Evolutionary conservation across 306 rosid species (phyloP), one percentile per base, ranked within the genome.

Genomic region (Prunus armeniaca): DNA sequence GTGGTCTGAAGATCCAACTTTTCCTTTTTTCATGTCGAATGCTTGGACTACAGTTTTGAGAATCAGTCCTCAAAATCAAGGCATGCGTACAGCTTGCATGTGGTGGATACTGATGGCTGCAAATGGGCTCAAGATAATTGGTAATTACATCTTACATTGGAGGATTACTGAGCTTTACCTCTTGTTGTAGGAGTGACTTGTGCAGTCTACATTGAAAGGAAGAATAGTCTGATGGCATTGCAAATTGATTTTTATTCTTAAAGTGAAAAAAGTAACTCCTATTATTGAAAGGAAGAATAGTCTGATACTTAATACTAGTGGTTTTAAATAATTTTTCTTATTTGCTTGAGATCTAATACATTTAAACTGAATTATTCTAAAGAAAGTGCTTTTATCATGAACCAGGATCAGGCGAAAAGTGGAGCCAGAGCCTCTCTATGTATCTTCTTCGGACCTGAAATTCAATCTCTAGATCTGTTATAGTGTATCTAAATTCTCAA

Each of bases 91-190:
- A 92, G 97, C 85, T 72, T 89, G 83, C 98, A 95, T 52, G 87
- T 89, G 77, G 95, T 95, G 65, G 98, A 95, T 81, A 86, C 96
- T 8, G 89, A 80, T 81, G 95, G 97, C 89, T 95, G 98, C 88
- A 81, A 76, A 84, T 95, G 98, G 98, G 93, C 97, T 70, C 74
- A 82, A 51, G 93, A 89, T 78, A 95, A 95, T 79, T 95, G 98
- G 97, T 95, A 85, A 84, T 87, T 82, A 52, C 78, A 28, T 73
- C 28, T 43, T 43, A 5, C 61, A 72, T 73, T 57, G 15, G 6
- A 80, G 22, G 38, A 38, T 71, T 28, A 19, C 45, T 17, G 24
- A 6, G 28, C 20, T 25, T 67, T 63, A 43, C 43, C 9, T n/a
- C 24, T 28, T 73, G 15, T 50, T 71, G 12, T 24, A 69, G 74